Conservation (phyloP, 202 grass and related monocot genomes). For the Eragrostis tef region DNA sequence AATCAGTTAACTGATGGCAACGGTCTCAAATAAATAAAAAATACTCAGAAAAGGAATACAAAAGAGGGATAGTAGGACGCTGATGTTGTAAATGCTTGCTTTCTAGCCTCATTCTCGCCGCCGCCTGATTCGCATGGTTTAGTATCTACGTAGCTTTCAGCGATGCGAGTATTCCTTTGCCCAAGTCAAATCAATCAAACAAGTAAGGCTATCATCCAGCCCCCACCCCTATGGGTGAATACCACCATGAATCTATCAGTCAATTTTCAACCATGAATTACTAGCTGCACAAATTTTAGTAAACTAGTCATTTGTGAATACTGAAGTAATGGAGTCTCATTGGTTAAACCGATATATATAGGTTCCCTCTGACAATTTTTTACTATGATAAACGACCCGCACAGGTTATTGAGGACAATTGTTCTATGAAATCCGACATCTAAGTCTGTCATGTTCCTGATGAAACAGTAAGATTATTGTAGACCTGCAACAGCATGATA, state of each 20-base stretch:
- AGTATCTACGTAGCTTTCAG: background rate
- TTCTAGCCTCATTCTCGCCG: background rate
- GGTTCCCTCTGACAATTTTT: background rate
- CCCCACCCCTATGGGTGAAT: background rate
- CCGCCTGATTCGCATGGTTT: background rate
- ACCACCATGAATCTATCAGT: background rate
- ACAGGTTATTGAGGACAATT: background rate
- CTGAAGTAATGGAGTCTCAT: background rate
- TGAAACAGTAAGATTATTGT: background rate
- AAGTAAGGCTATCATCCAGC: background rate
- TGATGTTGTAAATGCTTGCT: background rate
- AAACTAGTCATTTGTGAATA: background rate
- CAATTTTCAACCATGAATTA: background rate
- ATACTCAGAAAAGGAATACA: background rate
- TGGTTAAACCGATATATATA: background rate
- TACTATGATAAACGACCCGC: background rate
- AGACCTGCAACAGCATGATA: background rate
- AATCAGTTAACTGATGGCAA: background rate
- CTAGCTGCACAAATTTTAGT: background rate
- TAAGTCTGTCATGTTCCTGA: background rate
- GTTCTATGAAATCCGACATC: background rate
- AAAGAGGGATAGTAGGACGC: background rate
- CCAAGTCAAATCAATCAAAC: background rate
- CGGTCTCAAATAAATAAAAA: background rate
- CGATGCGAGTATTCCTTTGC: background rate